These are phyloP conservation scores for Nakazawaea ambrosiae DNA, from an alignment of 805 yeast species.

Conservation along the genomic window DNA sequence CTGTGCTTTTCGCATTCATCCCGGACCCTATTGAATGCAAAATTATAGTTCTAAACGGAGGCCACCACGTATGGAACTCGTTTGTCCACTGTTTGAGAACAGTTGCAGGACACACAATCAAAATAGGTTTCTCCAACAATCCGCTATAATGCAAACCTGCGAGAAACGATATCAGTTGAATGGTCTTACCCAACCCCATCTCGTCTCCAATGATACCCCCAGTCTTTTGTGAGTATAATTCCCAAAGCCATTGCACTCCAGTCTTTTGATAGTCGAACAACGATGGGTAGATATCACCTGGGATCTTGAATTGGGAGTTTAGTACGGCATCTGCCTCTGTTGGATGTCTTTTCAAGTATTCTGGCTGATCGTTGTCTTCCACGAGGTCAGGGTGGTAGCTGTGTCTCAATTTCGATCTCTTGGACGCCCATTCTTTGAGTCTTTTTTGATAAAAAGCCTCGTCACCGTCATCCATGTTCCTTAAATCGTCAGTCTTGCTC, in stretches of 20 bases:
- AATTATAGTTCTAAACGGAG: slow-evolving; percentile 79
- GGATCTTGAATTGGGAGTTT: slow-evolving; percentile 64
- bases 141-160: slow-evolving; percentile 88
- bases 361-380: slow-evolving; percentile 30
- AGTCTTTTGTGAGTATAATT: slow-evolving; percentile 76
- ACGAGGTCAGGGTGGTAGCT: slow-evolving; percentile 20
- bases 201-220: slow-evolving; percentile 98
- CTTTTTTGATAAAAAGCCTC: slow-evolving; percentile 56
- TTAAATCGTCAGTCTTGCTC: slow-evolving; percentile 21
- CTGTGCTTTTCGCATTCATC: slow-evolving; percentile 37
- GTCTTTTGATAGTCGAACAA: slow-evolving; percentile 92
- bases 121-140: slow-evolving; percentile 63
- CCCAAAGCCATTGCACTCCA: slow-evolving; percentile 97
- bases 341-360: slow-evolving; percentile 78
- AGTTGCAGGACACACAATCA: slow-evolving; percentile 94
- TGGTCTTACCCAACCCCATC: slow-evolving; percentile 96
- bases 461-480: slow-evolving; percentile 76
- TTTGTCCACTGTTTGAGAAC: slow-evolving; percentile 96
- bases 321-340: slow-evolving; percentile 65
- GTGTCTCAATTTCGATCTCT: slow-evolving; percentile 39
- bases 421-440: slow-evolving; percentile 49
- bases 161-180: slow-evolving; percentile 83
- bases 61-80: slow-evolving; percentile 98
- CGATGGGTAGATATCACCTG: slow-evolving; percentile 85
- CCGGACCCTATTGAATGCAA: slow-evolving; percentile 92